These are phyloP conservation scores for Blepharisma stoltei DNA, from an alignment of 73 alveolate genomes.

Conservation along the genomic window DNA sequence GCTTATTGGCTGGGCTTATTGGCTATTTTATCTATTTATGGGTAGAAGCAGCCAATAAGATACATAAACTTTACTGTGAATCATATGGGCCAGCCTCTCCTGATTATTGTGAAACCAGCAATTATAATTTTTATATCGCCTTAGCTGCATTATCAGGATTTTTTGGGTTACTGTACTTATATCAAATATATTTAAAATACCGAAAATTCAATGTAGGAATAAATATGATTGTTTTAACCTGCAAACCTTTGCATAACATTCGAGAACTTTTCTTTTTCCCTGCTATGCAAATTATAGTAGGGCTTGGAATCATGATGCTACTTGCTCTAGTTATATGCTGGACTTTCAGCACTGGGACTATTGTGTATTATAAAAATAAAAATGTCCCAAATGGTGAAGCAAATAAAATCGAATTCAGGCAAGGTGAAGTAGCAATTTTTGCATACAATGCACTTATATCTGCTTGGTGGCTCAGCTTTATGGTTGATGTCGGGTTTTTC, in stretches of 20 bases:
- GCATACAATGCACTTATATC: slow-evolving; percentile 11
- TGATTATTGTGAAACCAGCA: background rate
- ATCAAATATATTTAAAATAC: background rate
- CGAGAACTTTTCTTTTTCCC: slow-evolving; percentile 1
- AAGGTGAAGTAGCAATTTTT: background rate
- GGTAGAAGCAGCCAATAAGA: background rate
- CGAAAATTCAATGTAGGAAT: background rate
- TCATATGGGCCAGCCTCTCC: slow-evolving; percentile 19
- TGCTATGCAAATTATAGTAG: background rate
- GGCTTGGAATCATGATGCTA: background rate
- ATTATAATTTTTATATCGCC: background rate
- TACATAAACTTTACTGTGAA: background rate
- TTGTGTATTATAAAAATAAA: background rate
- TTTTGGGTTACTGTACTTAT: background rate
- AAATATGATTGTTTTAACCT: background rate
- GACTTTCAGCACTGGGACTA: slow-evolving; percentile 12
- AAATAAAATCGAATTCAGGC: background rate
- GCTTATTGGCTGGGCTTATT: background rate
- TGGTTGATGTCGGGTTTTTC: slow-evolving; percentile 16
- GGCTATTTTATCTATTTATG: background rate
- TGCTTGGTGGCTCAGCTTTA: slow-evolving; percentile 9
- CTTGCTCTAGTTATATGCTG: slow-evolving; percentile 11
- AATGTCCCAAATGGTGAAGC: slow-evolving; percentile 1
- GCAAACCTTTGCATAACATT: background rate
- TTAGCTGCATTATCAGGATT: background rate